phyloP scores from a whole-genome alignment of 441 rosid genomes.

The Syzygium syzygioides region DNA sequence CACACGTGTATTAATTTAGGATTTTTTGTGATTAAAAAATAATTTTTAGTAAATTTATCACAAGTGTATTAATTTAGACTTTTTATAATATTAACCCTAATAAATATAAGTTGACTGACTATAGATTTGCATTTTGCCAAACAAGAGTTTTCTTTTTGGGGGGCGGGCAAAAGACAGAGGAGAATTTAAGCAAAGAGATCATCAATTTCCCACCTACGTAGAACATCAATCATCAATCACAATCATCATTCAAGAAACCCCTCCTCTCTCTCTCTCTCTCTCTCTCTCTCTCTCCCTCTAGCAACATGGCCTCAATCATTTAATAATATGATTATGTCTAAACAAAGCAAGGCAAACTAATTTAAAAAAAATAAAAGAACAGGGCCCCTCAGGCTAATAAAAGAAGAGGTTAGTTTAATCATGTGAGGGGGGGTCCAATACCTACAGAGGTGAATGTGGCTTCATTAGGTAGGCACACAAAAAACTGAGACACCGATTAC shows the following conservation, averaged over 20 bases:
- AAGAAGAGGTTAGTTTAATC: constrained; percentile 14
- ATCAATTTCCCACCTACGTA: background rate
- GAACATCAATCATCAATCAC: background rate
- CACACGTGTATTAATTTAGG: rapidly evolving
- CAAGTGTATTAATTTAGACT: too few relatives aligned
- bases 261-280: background rate
- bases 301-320: constrained; percentile 21
- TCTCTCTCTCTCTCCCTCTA: background rate
- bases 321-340: constrained; percentile 13
- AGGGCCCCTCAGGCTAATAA: constrained; percentile 19
- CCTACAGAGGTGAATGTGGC: constrained; percentile 50
- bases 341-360: constrained; percentile 1
- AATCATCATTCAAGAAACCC: background rate
- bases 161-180: background rate
- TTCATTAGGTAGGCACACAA: constrained; percentile 17
- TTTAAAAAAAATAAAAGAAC: background rate
- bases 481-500: constrained; percentile 12
- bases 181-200: background rate
- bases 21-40: too few relatives aligned
- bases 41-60: too few relatives aligned
- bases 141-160: background rate
- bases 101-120: background rate
- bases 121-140: background rate
- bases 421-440: constrained; percentile 34
- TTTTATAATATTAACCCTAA: too few relatives aligned